Evolutionary conservation across 2,329 filamentous ascomycete genomes (phyloP), one percentile per base, ranked within the genome.

Genomic region (Apiospora aurea): DNA sequence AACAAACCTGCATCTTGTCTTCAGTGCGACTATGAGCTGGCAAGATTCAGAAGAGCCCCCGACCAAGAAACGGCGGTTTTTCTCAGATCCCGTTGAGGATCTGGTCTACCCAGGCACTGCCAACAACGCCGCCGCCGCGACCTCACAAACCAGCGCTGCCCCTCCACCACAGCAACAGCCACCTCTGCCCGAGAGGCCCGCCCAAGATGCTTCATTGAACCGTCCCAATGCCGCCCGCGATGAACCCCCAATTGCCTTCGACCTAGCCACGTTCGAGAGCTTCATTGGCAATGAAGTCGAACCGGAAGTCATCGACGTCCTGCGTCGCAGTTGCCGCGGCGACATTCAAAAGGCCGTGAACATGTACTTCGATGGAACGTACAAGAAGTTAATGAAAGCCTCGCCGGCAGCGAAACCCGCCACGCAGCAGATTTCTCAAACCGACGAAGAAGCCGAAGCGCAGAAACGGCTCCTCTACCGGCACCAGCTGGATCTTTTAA

Each of bases 301-400:
- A 8, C 72, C 83, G 0, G 83, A 88, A 34, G 80, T 85, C 0
- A 76, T 92, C 68, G 80, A 81, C 8, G 79, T 84, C 4, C 85
- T 93, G 26, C 84, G 84, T n/a, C 81, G 85, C 11, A 84, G 85
- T 61, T 91, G 90, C 70, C 86, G 86, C 34, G 83, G 88, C 70
- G 85, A 90, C 73, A 83, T 92, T 21, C 88, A 92, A 76, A 85
- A 86, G 73, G 91, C 91, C 8, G 87, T 92, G 71, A 92, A 92
- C 72, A 92, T 92, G 88, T 93, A 91, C 77, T 89, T 92, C 73
- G 91, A 93, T 74, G 90, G 90, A 26, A 92, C 90, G 5, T 79
- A 83, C 51, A 81, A 83, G 72, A 81, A 81, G 66, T 80, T 51
- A 69, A 75, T 69, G 69, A 75, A 67, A 18, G 34, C 57, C 34